Evolutionary conservation across 305 asterid species (phyloP).

Genomic region (Fraxinus dipetala): DNA sequence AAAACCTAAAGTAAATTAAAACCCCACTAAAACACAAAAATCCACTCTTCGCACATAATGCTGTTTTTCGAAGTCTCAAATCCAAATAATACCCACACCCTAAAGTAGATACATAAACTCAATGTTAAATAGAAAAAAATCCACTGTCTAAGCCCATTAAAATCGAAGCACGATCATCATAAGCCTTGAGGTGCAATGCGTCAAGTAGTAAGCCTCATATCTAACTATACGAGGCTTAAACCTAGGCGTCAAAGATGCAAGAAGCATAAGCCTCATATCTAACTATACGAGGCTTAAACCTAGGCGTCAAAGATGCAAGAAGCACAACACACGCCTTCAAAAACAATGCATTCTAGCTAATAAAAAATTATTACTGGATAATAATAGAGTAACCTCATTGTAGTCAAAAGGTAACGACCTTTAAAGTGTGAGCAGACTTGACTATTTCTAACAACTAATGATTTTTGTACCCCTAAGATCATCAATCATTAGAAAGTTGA

Average conservation of each 20-base stretch:
- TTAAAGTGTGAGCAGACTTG: neutral
- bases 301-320: neutral
- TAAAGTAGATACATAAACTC: neutral
- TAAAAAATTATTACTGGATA: neutral
- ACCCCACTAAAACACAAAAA: neutral
- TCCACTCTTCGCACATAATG: neutral
- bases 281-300: neutral
- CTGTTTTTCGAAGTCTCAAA: neutral
- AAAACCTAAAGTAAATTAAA: neutral
- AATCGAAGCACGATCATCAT: neutral
- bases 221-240: neutral
- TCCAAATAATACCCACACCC: neutral
- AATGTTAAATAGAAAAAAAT: neutral
- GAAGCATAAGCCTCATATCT: neutral
- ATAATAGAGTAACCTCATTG: neutral
- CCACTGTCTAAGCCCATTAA: neutral
- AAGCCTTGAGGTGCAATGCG: neutral
- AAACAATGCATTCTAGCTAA: neutral
- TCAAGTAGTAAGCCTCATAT: neutral
- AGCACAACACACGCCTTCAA: neutral
- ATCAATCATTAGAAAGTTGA: neutral
- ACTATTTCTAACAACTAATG: neutral
- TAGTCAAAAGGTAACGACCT: neutral
- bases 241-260: neutral
- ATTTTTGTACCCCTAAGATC: neutral